A percentile compares a stretch with the other conserved stretches of the same genome.
Evolutionary conservation across 129 eudicot genomes (phyloP).

Genomic region (Centella asiatica): DNA sequence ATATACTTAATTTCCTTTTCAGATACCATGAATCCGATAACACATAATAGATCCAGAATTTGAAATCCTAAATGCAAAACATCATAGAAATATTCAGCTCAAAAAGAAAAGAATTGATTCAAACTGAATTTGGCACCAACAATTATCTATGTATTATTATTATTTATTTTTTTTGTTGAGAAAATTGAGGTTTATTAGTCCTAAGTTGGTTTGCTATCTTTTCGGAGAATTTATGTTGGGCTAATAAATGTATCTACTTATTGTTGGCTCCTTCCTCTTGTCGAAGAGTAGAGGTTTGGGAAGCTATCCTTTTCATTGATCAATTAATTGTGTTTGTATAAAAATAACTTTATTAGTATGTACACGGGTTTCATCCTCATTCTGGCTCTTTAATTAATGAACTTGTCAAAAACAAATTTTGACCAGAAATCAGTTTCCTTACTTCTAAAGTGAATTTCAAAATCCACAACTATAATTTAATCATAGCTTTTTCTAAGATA

Average conservation of each 20-base stretch:
- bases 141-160: no score
- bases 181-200: not conserved
- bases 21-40: not conserved
- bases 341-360: no score
- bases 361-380: not conserved
- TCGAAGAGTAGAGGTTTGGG: not conserved
- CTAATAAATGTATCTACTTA: not conserved
- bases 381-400: not conserved
- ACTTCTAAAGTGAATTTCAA: not conserved
- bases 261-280: not conserved
- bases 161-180: no score
- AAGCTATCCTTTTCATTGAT: not conserved
- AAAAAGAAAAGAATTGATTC: not conserved
- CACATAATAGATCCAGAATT: not conserved
- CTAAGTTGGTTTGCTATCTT: no score
- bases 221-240: not conserved
- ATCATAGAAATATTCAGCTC: conserved; percentile 8
- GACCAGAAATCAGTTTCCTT: not conserved
- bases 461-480: not conserved
- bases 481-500: not conserved
- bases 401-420: not conserved
- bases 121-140: not conserved
- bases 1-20: conserved; percentile 9
- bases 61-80: not conserved
- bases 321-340: not conserved